These are phyloP conservation scores for Colletotrichum incanum DNA, from an alignment of 2,329 filamentous ascomycete genomes.

Conservation along the genomic window DNA sequence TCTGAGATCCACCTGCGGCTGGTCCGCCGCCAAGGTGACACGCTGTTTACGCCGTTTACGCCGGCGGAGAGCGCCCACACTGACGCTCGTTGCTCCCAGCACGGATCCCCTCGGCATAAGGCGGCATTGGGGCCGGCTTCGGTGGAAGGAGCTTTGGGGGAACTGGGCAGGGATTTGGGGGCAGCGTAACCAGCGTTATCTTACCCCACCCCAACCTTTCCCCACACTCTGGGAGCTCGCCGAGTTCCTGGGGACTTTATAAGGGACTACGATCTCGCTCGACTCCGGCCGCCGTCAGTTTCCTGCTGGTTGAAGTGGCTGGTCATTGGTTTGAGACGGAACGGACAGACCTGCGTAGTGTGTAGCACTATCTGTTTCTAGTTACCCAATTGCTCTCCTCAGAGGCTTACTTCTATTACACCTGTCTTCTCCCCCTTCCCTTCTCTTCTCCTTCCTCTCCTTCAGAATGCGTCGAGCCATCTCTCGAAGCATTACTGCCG, in stretches of 20 bases:
- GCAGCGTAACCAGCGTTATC: constrained; percentile 28
- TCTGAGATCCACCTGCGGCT: constrained; percentile 10
- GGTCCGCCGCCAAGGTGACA: constrained; percentile 19
- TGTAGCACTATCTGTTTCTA: constrained; percentile 30
- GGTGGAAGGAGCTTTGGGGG: constrained; percentile 34
- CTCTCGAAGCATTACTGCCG: constrained; percentile 56
- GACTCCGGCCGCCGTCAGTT: constrained; percentile 22
- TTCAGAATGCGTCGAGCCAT: constrained; percentile 64
- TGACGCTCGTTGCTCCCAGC: constrained; percentile 12
- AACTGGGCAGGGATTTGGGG: constrained; percentile 21
- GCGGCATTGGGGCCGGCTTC: constrained; percentile 43
- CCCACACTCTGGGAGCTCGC: constrained; percentile 41
- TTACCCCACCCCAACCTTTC: constrained; percentile 42
- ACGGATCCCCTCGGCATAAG: constrained; percentile 41
- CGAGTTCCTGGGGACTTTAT: constrained; percentile 39
- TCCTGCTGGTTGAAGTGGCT: constrained; percentile 29
- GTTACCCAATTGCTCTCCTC: constrained; percentile 28
- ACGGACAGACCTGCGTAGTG: constrained; percentile 17
- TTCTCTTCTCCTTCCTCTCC: constrained; percentile 26
- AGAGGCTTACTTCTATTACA: constrained; percentile 1
- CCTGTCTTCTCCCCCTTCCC: constrained; percentile 1
- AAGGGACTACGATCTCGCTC: constrained; percentile 42
- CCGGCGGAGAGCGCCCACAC: constrained; percentile 6
- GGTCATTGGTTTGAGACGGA: constrained; percentile 31
- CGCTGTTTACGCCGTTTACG: constrained; percentile 41